Percentiles rank a stretch among this genome's conserved stretches.
Evolutionary conservation across 352 stramenopile genomes (phyloP).

Genomic region (Globisporangium heterothallicum): DNA sequence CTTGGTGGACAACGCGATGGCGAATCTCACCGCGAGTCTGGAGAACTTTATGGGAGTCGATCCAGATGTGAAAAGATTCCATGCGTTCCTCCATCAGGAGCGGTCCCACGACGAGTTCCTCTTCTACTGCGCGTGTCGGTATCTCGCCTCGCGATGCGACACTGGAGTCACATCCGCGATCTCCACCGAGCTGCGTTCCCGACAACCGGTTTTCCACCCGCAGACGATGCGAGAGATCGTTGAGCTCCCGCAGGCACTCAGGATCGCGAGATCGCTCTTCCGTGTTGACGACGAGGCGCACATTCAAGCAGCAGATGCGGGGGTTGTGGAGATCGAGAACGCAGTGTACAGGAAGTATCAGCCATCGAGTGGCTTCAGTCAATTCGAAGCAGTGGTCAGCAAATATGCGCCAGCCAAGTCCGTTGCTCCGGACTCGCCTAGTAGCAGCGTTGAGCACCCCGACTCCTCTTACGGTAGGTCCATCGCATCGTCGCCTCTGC

Average conservation of each 20-base stretch:
- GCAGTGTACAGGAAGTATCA: constrained; percentile 52
- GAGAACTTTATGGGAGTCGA: constrained; percentile 36
- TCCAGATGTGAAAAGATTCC: constrained; percentile 52
- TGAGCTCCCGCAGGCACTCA: constrained; percentile 30
- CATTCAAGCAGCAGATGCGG: constrained; percentile 30
- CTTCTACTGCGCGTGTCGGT: constrained; percentile 56
- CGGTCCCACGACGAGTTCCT: constrained; percentile 48
- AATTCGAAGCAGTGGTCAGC: constrained; percentile 49
- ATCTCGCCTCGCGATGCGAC: constrained; percentile 16
- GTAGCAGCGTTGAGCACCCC: neutral
- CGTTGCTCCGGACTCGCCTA: neutral
- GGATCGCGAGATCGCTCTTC: constrained; percentile 43
- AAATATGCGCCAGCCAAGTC: constrained; percentile 17
- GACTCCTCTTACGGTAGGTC: no score
- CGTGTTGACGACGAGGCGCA: constrained; percentile 35
- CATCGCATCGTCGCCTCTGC: neutral
- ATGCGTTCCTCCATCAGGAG: constrained; percentile 43
- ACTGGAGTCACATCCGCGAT: neutral
- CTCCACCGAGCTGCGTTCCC: no score
- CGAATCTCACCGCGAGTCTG: constrained; percentile 23
- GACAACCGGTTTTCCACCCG: constrained; percentile 45
- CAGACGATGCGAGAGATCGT: constrained; percentile 57
- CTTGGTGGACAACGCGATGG: constrained; percentile 44
- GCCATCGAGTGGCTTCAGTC: constrained; percentile 34
- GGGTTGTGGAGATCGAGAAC: constrained; percentile 47